Percentiles rank a stretch among this genome's conserved stretches.
These are phyloP conservation scores for Capsicum rhomboideum DNA, from an alignment of 257 asterid genomes.

Conservation along the genomic window DNA sequence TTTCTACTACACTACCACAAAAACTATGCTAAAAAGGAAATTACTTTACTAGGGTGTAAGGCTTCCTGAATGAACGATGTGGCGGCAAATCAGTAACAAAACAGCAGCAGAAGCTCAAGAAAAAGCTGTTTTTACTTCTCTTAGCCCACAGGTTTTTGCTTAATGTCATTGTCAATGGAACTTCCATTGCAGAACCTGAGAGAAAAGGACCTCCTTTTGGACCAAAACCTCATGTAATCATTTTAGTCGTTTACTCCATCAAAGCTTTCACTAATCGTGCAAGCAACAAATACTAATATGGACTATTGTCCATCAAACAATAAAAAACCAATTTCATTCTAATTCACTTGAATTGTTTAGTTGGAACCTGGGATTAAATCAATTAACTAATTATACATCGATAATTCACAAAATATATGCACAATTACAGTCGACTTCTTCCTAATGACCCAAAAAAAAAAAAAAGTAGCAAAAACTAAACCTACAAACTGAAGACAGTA, in stretches of 20 bases:
- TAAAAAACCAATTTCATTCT: conserved; percentile 1
- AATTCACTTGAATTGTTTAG: background rate
- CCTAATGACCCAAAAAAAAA: background rate
- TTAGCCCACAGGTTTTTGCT: background rate
- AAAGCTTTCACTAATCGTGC: conserved; percentile 18
- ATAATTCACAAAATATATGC: conserved; percentile 9
- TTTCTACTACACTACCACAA: background rate
- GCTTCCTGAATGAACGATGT: background rate
- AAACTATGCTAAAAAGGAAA: background rate
- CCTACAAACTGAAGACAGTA: conserved; percentile 16
- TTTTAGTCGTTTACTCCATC: background rate
- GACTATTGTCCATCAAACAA: conserved; percentile 14
- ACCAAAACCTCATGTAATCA: background rate
- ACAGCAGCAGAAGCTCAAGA: background rate
- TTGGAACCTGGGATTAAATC: background rate
- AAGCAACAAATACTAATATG: conserved; percentile 5
- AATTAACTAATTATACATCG: background rate
- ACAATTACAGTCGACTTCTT: conserved; percentile 15
- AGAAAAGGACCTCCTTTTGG: conserved; percentile 8
- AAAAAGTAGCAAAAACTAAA: background rate
- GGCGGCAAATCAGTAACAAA: background rate
- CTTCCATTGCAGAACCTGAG: conserved; percentile 14
- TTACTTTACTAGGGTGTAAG: background rate
- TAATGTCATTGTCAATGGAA: conserved; percentile 16
- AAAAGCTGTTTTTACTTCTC: background rate